A percentile compares a stretch with the other conserved stretches of the same genome.
Evolutionary conservation across 106 monocot species (phyloP).

Genomic region (Dendrobium huoshanense): DNA sequence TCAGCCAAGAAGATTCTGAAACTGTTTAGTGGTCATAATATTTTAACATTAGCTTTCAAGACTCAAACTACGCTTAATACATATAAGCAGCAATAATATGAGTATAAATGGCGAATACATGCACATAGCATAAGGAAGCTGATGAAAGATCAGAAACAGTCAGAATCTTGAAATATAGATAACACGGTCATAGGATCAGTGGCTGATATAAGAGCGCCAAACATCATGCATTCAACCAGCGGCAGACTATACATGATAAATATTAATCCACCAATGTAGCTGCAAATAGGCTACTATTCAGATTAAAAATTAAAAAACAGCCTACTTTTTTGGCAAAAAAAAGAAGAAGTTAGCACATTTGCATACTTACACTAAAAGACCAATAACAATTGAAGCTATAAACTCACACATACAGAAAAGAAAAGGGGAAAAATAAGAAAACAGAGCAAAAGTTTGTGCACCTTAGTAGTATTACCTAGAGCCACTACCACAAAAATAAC

Average conservation of each 20-base stretch:
- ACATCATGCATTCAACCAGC: constrained; percentile 96
- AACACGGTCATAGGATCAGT: constrained; percentile 97
- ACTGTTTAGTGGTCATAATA: no score
- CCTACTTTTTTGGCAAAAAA: background rate
- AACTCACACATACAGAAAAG: background rate
- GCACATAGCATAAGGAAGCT: background rate
- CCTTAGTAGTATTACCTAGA: constrained; percentile 83
- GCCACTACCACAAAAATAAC: constrained; percentile 50
- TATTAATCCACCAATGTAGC: constrained; percentile 84
- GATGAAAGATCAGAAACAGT: background rate
- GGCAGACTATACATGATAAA: constrained; percentile 92
- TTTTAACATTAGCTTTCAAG: background rate
- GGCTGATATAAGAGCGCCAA: constrained; percentile 96
- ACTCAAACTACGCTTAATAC: background rate
- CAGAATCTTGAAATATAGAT: constrained; percentile 85
- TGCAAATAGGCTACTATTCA: constrained; percentile 23
- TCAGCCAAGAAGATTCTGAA: no score
- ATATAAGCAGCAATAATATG: background rate
- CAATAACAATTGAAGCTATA: constrained; percentile 68
- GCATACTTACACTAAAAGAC: constrained; percentile 77
- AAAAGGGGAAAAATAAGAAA: background rate
- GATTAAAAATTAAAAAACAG: background rate
- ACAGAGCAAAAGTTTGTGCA: constrained; percentile 12
- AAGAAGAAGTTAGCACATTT: background rate
- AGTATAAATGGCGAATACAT: background rate